Percentiles rank a stretch among this genome's conserved stretches.
Conservation (phyloP, 805 yeast species). For the Ogataea pilisensis region DNA sequence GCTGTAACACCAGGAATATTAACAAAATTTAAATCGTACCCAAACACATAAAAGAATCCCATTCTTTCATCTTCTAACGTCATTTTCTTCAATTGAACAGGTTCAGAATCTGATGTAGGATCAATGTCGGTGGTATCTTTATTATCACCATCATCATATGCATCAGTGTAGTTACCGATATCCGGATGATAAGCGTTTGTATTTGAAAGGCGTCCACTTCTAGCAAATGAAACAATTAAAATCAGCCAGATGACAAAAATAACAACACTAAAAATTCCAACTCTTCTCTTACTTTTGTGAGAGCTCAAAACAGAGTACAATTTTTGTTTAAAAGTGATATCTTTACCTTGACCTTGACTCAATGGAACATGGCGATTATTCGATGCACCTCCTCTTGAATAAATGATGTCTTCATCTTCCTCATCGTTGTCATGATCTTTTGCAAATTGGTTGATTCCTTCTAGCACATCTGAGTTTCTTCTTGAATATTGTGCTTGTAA, state of each 20-base stretch:
- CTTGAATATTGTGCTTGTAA: conserved; percentile 19
- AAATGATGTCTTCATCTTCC: conserved; percentile 14
- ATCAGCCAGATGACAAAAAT: conserved; percentile 26
- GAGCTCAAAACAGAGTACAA: conserved; percentile 7
- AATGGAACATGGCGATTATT: conserved; percentile 3
- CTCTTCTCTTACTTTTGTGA: conserved; percentile 18
- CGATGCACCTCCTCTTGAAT: conserved; percentile 5
- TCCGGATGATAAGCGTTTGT: conserved; percentile 12
- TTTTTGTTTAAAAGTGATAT: conserved; percentile 6
- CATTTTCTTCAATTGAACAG: conserved; percentile 16
- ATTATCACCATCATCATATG: not conserved
- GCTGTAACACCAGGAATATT: conserved; percentile 24
- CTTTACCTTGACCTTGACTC: conserved; percentile 1
- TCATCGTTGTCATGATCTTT: conserved; percentile 17
- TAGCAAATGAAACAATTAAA: conserved; percentile 22
- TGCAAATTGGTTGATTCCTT: conserved; percentile 20
- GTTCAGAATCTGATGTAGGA: no score
- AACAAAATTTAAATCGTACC: conserved; percentile 22
- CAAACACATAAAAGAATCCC: conserved; percentile 29
- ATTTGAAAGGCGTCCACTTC: conserved; percentile 16
- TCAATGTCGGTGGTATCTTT: no score
- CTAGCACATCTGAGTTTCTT: conserved; percentile 15
- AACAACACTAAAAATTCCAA: conserved; percentile 12
- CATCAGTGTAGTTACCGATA: conserved; percentile 9
- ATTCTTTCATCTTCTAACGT: conserved; percentile 25